A percentile compares a stretch with the other conserved stretches of the same genome.
Evolutionary conservation across 352 stramenopile species (phyloP).

Genomic region (Pythium monospermum): DNA sequence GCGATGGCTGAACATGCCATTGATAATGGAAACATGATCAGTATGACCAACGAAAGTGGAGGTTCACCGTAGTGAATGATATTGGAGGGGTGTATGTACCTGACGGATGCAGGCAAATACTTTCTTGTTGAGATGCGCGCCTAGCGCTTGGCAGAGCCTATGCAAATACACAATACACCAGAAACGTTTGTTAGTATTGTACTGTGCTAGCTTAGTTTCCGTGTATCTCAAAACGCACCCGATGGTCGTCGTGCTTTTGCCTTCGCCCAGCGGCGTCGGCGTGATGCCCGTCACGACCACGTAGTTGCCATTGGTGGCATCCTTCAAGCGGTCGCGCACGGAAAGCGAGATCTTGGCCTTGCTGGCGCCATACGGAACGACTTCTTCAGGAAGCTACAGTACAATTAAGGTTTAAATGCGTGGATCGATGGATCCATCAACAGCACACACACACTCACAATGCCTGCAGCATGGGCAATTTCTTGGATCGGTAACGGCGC

Average conservation of each 20-base stretch:
- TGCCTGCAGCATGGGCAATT: slow-evolving; percentile 55
- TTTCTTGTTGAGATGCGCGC: slow-evolving; percentile 90
- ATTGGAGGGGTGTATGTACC: slow-evolving; percentile 29
- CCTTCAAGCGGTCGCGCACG: slow-evolving; percentile 86
- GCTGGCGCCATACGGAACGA: slow-evolving; percentile 84
- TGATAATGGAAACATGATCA: too few relatives aligned
- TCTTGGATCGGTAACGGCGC: slow-evolving; percentile 60
- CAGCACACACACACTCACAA: slow-evolving; percentile 32
- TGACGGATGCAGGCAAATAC: slow-evolving; percentile 97
- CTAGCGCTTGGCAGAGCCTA: slow-evolving; percentile 94
- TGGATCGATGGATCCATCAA: not conserved
- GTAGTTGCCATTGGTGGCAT: slow-evolving; percentile 93
- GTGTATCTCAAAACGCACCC: slow-evolving; percentile 52
- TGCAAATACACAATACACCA: slow-evolving; percentile 78
- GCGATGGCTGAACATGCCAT: slow-evolving; percentile 81
- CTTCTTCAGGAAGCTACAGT: slow-evolving; percentile 62
- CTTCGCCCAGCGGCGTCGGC: slow-evolving; percentile 96
- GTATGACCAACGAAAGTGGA: not conserved
- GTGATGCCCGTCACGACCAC: slow-evolving; percentile 97
- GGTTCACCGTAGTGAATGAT: slow-evolving; percentile 19
- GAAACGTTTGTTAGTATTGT: not conserved
- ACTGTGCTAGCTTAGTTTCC: not conserved
- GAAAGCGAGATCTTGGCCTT: slow-evolving; percentile 93
- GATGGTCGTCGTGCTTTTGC: slow-evolving; percentile 99
- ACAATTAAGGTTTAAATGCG: slow-evolving; percentile 10